A percentile compares a stretch with the other conserved stretches of the same genome.
Evolutionary conservation across 164 flowering plant genomes (phyloP).

Genomic region (Brasenia schreberi): DNA sequence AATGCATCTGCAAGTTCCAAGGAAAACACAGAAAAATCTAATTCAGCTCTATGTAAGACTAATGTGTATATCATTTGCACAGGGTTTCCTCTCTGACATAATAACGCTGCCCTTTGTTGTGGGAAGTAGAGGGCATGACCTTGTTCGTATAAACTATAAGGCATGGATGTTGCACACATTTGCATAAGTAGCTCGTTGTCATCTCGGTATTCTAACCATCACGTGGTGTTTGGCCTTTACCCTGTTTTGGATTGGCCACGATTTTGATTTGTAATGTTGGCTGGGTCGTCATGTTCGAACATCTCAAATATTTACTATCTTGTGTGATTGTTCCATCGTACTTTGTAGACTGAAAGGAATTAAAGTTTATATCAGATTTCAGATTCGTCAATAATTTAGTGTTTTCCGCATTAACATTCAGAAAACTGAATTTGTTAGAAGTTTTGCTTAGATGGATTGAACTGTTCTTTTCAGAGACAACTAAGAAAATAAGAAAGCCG

Average conservation of each 20-base stretch:
- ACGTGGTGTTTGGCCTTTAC: too few relatives aligned
- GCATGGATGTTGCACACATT: too few relatives aligned
- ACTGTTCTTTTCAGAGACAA: constrained; percentile 23
- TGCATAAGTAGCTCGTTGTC: too few relatives aligned
- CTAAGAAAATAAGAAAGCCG: constrained; percentile 68
- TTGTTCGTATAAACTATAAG: too few relatives aligned
- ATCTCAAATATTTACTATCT: background rate
- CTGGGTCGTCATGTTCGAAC: background rate
- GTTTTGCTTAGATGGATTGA: background rate
- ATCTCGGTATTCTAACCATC: too few relatives aligned
- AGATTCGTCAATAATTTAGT: background rate
- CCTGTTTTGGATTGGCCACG: too few relatives aligned
- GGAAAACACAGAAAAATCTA: constrained; percentile 1
- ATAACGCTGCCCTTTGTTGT: too few relatives aligned
- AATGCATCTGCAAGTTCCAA: constrained; percentile 1
- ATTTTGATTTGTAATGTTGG: background rate
- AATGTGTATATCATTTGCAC: too few relatives aligned
- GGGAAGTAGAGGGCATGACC: too few relatives aligned
- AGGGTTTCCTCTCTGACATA: too few relatives aligned
- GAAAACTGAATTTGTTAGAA: background rate
- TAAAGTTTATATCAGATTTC: background rate
- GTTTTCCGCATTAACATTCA: background rate
- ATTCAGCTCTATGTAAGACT: too few relatives aligned
- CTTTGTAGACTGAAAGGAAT: background rate
- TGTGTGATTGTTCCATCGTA: background rate